Base-by-base conservation (phyloP, 352 stramenopile species). In the Phytophthora hibernalis region DNA sequence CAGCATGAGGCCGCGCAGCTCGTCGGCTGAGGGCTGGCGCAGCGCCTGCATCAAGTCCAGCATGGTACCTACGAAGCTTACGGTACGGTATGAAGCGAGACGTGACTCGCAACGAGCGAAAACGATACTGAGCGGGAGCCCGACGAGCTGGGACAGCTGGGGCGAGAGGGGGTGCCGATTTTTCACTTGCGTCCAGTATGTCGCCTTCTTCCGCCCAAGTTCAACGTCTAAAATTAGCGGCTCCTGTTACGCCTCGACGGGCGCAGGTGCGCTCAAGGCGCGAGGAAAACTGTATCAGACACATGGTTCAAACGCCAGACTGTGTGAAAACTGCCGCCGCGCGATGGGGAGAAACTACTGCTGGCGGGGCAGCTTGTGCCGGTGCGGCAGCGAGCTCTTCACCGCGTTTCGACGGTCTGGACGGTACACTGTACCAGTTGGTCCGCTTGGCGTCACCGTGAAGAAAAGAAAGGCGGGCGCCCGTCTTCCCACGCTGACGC, bases 21-120 rank as follows among this genome's bases (percentile, higher is more conserved):
- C 70, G 28, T 40, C 20, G 47, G 48, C 40, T 37, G 62, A 48
- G 43, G 61, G 38, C 16, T 55, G 38, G 38, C 61, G 54, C 47
- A 74, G 61, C 43, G 61, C 63, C 24, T 71, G 65, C 65, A 74
- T 68, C 21, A 78, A 53, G 52, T 78, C 70, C 22, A 78, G 47
- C 70, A 78, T 78, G 15, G 45, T 48, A 31, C 16, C 22, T 47
- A 9, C 51, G n/a, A n/a, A n/a, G n/a, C n/a, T n/a, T n/a, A n/a
- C n/a, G n/a, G n/a, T n/a, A n/a, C n/a, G n/a, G n/a, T n/a, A n/a
- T n/a, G n/a, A n/a, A 18, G 9, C 16, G 13, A 12, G 28, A 33
- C 35, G 26, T 24, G 18, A 15, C 40, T 8, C 13, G 18, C n/a
- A 28, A 20, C 42, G 42, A 48, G 42, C 42, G 42, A 48, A 48